Conservation (phyloP, 2,329 filamentous ascomycete genomes). For the Stagonosporopsis cucurbitacearum region DNA sequence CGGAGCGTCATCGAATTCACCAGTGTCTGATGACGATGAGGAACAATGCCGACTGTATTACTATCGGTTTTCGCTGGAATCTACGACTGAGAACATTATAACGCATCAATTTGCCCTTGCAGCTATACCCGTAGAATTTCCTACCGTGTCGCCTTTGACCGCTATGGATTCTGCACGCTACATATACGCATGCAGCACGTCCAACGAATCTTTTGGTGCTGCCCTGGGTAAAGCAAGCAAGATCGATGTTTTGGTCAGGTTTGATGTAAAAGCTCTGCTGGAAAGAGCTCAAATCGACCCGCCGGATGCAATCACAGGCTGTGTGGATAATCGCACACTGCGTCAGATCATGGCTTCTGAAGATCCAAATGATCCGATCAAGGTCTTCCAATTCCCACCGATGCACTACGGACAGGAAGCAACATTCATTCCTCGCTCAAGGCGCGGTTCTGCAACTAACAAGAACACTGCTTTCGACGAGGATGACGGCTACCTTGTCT, state of each 20-base stretch:
- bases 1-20: constrained; percentile 23
- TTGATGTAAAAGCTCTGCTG: constrained; percentile 64
- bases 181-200: constrained; percentile 71
- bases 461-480: constrained; percentile 49
- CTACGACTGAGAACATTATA: constrained; percentile 52
- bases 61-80: constrained; percentile 64
- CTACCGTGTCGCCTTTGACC: constrained; percentile 61
- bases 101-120: constrained; percentile 69
- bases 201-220: constrained; percentile 62
- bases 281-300: constrained; percentile 56
- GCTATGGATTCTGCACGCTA: constrained; percentile 66
- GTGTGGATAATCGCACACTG: constrained; percentile 65
- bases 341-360: constrained; percentile 57
- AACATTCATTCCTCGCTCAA: constrained; percentile 62
- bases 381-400: constrained; percentile 66
- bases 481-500: constrained; percentile 71
- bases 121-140: constrained; percentile 72
- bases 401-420: constrained; percentile 72
- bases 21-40: constrained; percentile 55
- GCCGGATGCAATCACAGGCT: constrained; percentile 62
- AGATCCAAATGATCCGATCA: constrained; percentile 61
- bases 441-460: background rate
- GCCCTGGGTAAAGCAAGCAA: constrained; percentile 70
- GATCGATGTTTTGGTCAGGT: constrained; percentile 69
- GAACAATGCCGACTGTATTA: constrained; percentile 75